These are phyloP conservation scores for Otatea glauca DNA, from an alignment of 176 grass and related monocot genomes.

Conservation along the genomic window DNA sequence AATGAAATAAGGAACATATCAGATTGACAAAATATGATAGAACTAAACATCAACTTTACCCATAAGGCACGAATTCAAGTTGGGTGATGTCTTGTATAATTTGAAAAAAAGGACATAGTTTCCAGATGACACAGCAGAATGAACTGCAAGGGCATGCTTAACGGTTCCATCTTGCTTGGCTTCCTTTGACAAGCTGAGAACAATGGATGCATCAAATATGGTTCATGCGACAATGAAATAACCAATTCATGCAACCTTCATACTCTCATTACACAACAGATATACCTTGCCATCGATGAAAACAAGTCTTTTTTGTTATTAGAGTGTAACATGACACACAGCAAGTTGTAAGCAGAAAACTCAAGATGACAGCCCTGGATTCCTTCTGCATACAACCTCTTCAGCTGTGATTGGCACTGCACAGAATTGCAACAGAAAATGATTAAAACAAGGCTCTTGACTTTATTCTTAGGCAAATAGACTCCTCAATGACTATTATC, in stretches of 20 bases:
- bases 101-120: constrained; percentile 91
- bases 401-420: constrained; percentile 94
- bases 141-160: constrained; percentile 91
- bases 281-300: constrained; percentile 86
- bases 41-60: constrained; percentile 55
- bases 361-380: constrained; percentile 74
- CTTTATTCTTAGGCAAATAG: constrained; percentile 23
- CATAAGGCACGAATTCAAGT: constrained; percentile 84
- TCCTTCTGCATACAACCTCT: constrained; percentile 77
- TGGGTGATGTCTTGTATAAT: constrained; percentile 82
- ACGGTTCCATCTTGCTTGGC: constrained; percentile 69
- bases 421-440: constrained; percentile 40
- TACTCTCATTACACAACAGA: constrained; percentile 28
- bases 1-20: constrained; percentile 17
- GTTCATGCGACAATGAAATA: constrained; percentile 34
- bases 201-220: constrained; percentile 39
- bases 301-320: constrained; percentile 83
- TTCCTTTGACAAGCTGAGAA: constrained; percentile 71
- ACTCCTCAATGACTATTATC: background rate
- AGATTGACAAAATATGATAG: background rate
- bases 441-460: constrained; percentile 27
- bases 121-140: constrained; percentile 77
- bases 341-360: constrained; percentile 89
- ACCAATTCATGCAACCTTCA: constrained; percentile 19
- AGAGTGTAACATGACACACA: constrained; percentile 76